Base-by-base conservation (phyloP, 106 monocot species). In the Dendrobium officinale region DNA sequence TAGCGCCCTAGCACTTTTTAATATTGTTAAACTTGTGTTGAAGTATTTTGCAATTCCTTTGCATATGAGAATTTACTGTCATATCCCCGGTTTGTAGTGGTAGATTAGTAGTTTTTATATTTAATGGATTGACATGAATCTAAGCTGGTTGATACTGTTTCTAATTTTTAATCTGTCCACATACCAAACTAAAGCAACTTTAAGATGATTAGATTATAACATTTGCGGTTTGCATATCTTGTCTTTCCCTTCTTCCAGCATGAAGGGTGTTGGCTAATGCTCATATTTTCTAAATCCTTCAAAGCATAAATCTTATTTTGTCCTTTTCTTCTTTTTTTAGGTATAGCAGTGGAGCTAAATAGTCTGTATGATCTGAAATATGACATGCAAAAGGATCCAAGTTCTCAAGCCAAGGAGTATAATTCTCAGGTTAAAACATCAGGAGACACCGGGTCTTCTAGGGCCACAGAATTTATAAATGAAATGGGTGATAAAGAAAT, bases 301-400 rank as follows among this genome's bases (percentile, higher is more conserved):
- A 61, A 31, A 31, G 10, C 7, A 31, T 13, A 70, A 27, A 31
- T 37, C 15, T 10, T 3, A 33, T 70, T 31, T 27, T 42, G 43
- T 1, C 74, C 20, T 74, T 74, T 7, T 20, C 3, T 40, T 33
- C 13, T 72, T 4, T 56, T 66, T 86, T 40, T 86, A 98, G 97
- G 92, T 85, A 54, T 89, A 72, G 85, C 89, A 24, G 72, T 51
- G 37, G 88, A 92, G 42, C 55, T 98, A 49, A 82, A 75, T 75
- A 67, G 58, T 77, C 70, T 99, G 73, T 75, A 88, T 55, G 42
- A 43, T 72, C 83, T 55, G 82, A 85, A 37, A 66, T 87, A 86
- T 82, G 85, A 79, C 44, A 67, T 79, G 42, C 81, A 59, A 27
- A 81, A 81, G 31, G 83, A 55, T 26, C 40, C 61, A 56, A 37